These are phyloP conservation scores for Chloropicon primus DNA, from an alignment of 139 green algal genomes.

Conservation along the genomic window DNA sequence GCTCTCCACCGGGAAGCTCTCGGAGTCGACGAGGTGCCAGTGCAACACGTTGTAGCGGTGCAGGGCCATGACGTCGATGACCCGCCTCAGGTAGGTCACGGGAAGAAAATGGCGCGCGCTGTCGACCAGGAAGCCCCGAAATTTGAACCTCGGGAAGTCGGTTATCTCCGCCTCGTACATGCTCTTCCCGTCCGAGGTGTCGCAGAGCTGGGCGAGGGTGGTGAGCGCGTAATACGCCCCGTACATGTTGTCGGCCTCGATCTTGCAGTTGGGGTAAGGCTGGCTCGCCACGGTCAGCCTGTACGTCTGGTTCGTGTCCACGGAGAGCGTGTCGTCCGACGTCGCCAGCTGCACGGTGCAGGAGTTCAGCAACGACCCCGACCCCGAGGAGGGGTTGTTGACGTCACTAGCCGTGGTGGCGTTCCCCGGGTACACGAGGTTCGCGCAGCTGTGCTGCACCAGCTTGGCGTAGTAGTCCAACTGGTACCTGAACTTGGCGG, in stretches of 20 bases:
- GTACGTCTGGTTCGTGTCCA: not conserved
- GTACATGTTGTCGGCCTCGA: not conserved
- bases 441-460: not conserved
- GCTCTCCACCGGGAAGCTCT: not conserved
- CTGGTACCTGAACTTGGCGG: not conserved
- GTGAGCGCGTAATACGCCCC: not conserved
- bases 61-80: slow-evolving; percentile 40
- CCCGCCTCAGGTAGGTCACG: slow-evolving; percentile 16
- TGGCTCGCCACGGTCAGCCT: not conserved
- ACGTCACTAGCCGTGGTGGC: not conserved
- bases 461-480: not conserved
- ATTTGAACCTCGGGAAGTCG: slow-evolving; percentile 30
- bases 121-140: slow-evolving; percentile 44
- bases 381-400: not conserved
- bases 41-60: slow-evolving; percentile 34
- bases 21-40: not conserved
- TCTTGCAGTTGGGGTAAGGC: not conserved
- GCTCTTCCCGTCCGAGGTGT: not conserved
- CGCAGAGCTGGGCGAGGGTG: not conserved
- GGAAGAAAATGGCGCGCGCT: slow-evolving; percentile 42
- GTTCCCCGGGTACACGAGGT: not conserved
- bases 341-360: not conserved
- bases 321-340: not conserved
- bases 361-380: not conserved
- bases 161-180: slow-evolving; percentile 19